A percentile compares a stretch with the other conserved stretches of the same genome.
Conservation (phyloP, 768 basidiomycete species). For the Xerocomus spinulosus region DNA sequence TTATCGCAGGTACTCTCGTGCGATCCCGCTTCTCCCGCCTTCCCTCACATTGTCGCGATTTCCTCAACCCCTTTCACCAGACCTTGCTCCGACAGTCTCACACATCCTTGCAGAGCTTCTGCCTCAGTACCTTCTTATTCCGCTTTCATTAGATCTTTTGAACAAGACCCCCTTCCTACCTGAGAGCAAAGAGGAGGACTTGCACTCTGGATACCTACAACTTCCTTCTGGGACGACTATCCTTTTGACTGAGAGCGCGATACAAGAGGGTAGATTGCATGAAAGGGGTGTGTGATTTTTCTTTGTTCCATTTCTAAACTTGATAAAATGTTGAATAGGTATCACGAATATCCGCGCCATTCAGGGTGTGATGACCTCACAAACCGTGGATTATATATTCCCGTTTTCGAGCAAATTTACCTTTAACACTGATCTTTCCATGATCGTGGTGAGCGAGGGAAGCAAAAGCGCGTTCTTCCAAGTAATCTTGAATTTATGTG, state of each 20-base stretch:
- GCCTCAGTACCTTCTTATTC: slow-evolving; percentile 50
- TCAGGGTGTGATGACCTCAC: slow-evolving; percentile 59
- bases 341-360: slow-evolving; percentile 57
- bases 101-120: slow-evolving; percentile 55
- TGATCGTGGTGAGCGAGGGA: slow-evolving; percentile 59
- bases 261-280: slow-evolving; percentile 63
- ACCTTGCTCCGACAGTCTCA: slow-evolving; percentile 43
- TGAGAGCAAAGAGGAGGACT: slow-evolving; percentile 63
- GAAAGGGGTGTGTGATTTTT: slow-evolving; percentile 37
- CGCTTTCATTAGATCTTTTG: slow-evolving; percentile 57
- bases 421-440: slow-evolving; percentile 71
- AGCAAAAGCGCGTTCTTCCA: slow-evolving; percentile 69
- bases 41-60: slow-evolving; percentile 62
- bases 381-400: slow-evolving; percentile 70
- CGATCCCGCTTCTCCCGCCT: slow-evolving; percentile 62
- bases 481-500: too few relatives aligned
- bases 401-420: slow-evolving; percentile 64
- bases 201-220: slow-evolving; percentile 72
- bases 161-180: slow-evolving; percentile 59
- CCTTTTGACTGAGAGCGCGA: slow-evolving; percentile 59
- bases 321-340: slow-evolving; percentile 46
- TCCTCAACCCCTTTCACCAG: slow-evolving; percentile 38
- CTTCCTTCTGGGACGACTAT: slow-evolving; percentile 57
- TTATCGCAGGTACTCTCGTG: slow-evolving; percentile 55
- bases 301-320: background rate